Evolutionary conservation across 352 stramenopile species (phyloP), one percentile per base, ranked within the genome.

Genomic region (Globisporangium apiculatum): DNA sequence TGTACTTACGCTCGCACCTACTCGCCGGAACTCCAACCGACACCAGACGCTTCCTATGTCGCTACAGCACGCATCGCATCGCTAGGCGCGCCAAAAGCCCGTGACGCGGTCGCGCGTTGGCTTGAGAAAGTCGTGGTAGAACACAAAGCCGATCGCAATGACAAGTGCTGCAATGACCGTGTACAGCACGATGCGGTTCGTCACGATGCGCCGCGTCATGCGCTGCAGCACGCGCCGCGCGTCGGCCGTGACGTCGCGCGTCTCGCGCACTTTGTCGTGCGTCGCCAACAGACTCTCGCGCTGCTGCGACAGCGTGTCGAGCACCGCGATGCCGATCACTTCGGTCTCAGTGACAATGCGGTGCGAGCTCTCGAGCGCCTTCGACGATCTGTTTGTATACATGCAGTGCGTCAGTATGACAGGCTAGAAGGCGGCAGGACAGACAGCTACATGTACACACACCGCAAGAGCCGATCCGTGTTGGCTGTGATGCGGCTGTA

Each of bases 171-270:
- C 71, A 56, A 93, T 91, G 42, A 83, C 78, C 47, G 76, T 88
- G 66, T 88, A 92, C 53, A 92, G 68, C 53, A 89, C 77, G 59
- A 91, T 85, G 5, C 68, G 83, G 69, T 92, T 89, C 53, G 79
- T 90, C 62, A 91, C 71, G 50, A 88, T 76, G 43, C 83, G 83
- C 4, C 81, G 80, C 47, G 76, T 80, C 83, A 92, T 90, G 36
- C 76, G 78, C 67, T 89, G 73, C 46, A 92, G 51, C 37, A 92
- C 74, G 36, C 79, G 78, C 4, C 79, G 64, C 37, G 80, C 80
- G 51, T 92, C 83, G 38, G 64, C 73, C 31, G 78, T 89, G 61
- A 80, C 73, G 7, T 80, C 80, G 8, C 78, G 71, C n/a, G 83
- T 91, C 58, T 88, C 83, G 38, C 78, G 79, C 4, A 88, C 79